These are phyloP conservation scores for Dichotomocladium elegans DNA, from an alignment of 371 early-diverging fungal genomes.

Conservation along the genomic window DNA sequence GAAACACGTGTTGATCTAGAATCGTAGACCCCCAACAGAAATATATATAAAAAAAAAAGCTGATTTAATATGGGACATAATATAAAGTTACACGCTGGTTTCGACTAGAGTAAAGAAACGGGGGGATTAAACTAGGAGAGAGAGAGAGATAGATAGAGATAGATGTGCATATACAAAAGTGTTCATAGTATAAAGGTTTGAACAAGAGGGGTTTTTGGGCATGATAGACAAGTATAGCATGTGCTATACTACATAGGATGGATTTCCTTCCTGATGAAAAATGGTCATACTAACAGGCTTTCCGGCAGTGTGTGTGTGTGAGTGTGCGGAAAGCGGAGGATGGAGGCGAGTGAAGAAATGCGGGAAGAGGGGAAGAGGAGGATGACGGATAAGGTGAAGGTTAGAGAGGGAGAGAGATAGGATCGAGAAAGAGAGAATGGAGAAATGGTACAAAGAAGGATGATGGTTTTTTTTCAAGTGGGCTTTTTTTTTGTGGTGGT, in stretches of 20 bases:
- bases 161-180: too few species aligned
- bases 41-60: constrained; percentile 3
- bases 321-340: too few species aligned
- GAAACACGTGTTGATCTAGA: constrained; percentile 40
- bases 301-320: too few species aligned
- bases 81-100: constrained; percentile 7
- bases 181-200: too few species aligned
- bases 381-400: neutral
- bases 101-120: constrained; percentile 4
- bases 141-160: constrained; percentile 1
- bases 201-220: too few species aligned
- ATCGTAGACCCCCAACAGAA: too few species aligned
- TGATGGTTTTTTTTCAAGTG: too few species aligned
- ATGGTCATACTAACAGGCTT: too few species aligned
- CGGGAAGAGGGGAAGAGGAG: neutral
- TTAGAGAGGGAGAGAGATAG: neutral
- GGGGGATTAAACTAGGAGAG: constrained; percentile 3
- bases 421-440: neutral
- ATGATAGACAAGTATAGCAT: too few species aligned
- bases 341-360: neutral
- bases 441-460: neutral
- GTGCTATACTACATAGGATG: too few species aligned
- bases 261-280: too few species aligned
- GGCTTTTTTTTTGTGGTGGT: too few species aligned
- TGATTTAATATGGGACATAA: constrained; percentile 5